Base-by-base conservation (phyloP, 208 protist species). In the Crithidia fasciculata region DNA sequence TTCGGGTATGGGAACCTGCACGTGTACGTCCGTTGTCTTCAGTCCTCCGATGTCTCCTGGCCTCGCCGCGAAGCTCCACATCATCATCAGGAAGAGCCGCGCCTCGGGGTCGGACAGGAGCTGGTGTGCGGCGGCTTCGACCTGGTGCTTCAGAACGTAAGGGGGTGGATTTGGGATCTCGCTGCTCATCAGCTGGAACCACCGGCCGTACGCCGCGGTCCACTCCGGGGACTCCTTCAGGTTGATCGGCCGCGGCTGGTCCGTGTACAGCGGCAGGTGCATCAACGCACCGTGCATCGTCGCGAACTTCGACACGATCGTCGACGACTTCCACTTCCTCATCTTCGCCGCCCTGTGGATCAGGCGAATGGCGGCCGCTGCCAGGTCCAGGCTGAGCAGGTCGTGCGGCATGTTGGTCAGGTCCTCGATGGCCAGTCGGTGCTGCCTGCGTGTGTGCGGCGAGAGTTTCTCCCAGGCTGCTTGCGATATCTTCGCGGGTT, bases 401-500 rank as follows among this genome's bases (percentile, higher is more conserved):
- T 40, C 55, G 55, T 59, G 55, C 5, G 55, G 55, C 55, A 59
- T 59, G 16, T 41, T 41, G 19, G 55, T 15, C 16, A 59, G 55
- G 13, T 59, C 55, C 18, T 59, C 55, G 55, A 59, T 36, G 6
- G 55, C 55, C 18, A 8, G 8, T 59, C 19, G 16, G 55, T 59
- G 55, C 18, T 59, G 55, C 28, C 13, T 36, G 13, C 28, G 28
- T 36, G 55, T 59, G 55, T 40, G 16, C 55, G 28, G 28, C 55
- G 55, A 59, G 16, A 59, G 8, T 40, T 59, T 59, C 19, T 59
- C 55, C 55, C 55, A 59, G 13, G 55, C 55, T 15, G 55, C 55
- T 40, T 59, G 55, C 55, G 28, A 36, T 6, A 40, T 15, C 19
- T 59, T 59, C 55, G 55, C 8, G 55, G 55, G 55, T 59, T 59